A percentile compares a stretch with the other conserved stretches of the same genome.
These are phyloP conservation scores for Termitomyces sp. DNA, from an alignment of 768 basidiomycete species.

Conservation along the genomic window DNA sequence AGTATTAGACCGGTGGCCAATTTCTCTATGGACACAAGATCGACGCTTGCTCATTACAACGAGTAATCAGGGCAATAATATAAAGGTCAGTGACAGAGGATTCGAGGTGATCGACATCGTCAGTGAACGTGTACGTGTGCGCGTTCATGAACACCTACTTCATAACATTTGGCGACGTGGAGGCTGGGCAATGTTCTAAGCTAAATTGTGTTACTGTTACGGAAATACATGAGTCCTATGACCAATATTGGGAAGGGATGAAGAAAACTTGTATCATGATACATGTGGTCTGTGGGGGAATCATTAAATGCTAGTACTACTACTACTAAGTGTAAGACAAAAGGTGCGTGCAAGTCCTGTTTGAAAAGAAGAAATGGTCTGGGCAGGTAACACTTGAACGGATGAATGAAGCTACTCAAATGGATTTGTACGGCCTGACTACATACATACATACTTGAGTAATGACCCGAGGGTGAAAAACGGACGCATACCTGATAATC, in stretches of 20 bases:
- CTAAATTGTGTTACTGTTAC: background rate
- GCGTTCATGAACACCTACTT: too few species aligned
- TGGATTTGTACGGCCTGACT: constrained; percentile 78
- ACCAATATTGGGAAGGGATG: background rate
- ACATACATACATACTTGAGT: background rate
- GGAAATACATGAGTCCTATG: background rate
- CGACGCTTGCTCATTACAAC: too few species aligned
- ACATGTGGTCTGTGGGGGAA: background rate
- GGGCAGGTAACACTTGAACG: too few species aligned
- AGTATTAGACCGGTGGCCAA: too few species aligned
- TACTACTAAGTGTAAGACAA: too few species aligned
- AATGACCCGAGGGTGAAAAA: background rate
- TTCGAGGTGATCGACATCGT: too few species aligned
- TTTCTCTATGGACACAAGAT: too few species aligned
- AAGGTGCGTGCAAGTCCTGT: background rate
- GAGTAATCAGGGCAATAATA: too few species aligned
- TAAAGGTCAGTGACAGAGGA: too few species aligned
- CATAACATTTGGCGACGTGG: too few species aligned
- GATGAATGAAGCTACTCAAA: constrained; percentile 34
- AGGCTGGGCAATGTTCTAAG: background rate
- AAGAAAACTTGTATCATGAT: background rate
- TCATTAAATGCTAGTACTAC: background rate
- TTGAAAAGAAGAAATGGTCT: background rate
- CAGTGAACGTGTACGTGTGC: too few species aligned
- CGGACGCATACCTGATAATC: constrained; percentile 54